Base-by-base conservation (phyloP, 1,284 basidiomycete genomes). In the Melampsora americana region DNA sequence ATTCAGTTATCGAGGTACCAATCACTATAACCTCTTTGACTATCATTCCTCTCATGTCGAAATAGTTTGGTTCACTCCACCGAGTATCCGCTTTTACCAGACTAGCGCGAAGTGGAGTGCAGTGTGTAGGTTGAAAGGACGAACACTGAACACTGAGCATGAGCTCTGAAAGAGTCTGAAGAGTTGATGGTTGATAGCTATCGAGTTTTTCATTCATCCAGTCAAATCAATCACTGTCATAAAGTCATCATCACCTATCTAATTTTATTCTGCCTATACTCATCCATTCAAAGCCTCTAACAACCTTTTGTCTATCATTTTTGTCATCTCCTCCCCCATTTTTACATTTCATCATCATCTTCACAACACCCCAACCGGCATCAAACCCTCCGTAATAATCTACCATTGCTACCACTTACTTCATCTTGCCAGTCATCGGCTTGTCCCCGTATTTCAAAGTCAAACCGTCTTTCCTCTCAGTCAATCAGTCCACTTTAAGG, bases 331-430 rank as follows among this genome's bases (percentile, higher is more conserved):
- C 53, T 56, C 53, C 53, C 53, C 53, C 53, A 56, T 3, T 53
- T 56, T 56, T 28, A 56, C 53, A 56, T 14, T 56, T 56, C 28
- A 28, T 28, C 42, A 42, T 42, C 53, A 28, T 56, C 53, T 28
- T 56, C 53, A 56, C 53, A 7, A 56, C 28, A 56, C 53, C 53
- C 53, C 53, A 56, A 56, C 53, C 28, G 53, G 53, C 53, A n/a
- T 56, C 53, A 56, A 56, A 56, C 53, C 53, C 53, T 56, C 53
- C 53, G 53, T 28, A 56, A 56, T n/a, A 56, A 56, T 56, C 53
- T 56, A 56, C 53, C 53, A 56, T 28, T 56, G 53, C 5, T 56
- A n/a, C 20, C 53, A 42, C 28, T 56, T 28, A 56, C n/a, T 23
- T 56, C 53, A 56, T 56, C 28, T 23, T 56, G n/a, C 53, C 28